Base-by-base conservation (phyloP, 2,329 filamentous ascomycete genomes). In the Xylaria sp. region DNA sequence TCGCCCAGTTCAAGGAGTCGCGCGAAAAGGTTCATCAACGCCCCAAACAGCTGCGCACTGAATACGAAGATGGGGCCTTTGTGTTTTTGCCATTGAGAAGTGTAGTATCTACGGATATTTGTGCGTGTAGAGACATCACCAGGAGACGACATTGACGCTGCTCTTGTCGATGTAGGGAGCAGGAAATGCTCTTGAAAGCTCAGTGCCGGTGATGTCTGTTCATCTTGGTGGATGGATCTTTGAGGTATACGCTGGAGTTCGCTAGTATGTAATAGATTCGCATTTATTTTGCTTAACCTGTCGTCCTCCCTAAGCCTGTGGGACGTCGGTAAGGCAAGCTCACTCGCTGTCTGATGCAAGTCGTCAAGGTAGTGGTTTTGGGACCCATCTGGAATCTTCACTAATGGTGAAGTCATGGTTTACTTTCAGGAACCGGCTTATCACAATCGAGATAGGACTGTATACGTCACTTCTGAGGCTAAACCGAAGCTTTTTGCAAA, bases 21-120 rank as follows among this genome's bases (percentile, higher is more conserved):
- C 0, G 93, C 92, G 45, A 89, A 89, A 10, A 96, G 87, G 77
- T 96, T 96, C 94, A 97, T 97, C 59, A 92, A 79, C 0, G 91
- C 89, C 1, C 90, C 93, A 73, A 97, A 97, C 39, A 96, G 81
- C 78, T 97, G 93, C 0, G 93, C 87, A 2, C 90, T 68, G 20
- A 94, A 82, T 49, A 97, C 92, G 50, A 94, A 82, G 25, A 91
- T 82, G 22, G 94, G 85, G 1, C 92, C 92, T 71, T 90, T 90
- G 74, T 96, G 94, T 61, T 73, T 82, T 76, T 2, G 76, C 82
- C 72, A 83, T 74, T 29, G 74, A 29, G 67, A 69, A 39, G 54
- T 22, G 6, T 60, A 72, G 61, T 67, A 70, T 20, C 58, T 56
- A 42, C 60, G 50, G 36, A 68, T 31, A 38, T 61, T 55, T 22